A percentile compares a stretch with the other conserved stretches of the same genome.
Conservation (phyloP, 2,329 filamentous ascomycete genomes). For the Nannizziopsis barbatae region DNA sequence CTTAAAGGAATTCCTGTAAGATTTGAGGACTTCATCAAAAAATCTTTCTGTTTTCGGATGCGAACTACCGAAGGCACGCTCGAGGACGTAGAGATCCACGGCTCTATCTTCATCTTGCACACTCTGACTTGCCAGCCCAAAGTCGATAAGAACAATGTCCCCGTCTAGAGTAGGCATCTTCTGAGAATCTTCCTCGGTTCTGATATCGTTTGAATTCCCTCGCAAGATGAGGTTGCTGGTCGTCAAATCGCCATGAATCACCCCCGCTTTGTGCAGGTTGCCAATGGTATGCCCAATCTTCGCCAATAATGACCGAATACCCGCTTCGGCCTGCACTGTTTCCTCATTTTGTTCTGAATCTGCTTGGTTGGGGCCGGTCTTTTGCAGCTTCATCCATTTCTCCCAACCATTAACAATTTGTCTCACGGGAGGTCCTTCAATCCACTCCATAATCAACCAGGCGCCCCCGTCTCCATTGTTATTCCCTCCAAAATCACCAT, state of each 20-base stretch:
- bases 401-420: slow-evolving; percentile 60
- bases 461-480: slow-evolving; percentile 52
- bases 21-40: slow-evolving; percentile 61
- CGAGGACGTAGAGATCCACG: slow-evolving; percentile 90
- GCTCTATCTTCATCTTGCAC: slow-evolving; percentile 82
- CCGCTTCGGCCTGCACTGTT: slow-evolving; percentile 36
- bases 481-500: background rate
- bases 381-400: slow-evolving; percentile 32
- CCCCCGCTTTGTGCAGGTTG: slow-evolving; percentile 65
- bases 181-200: slow-evolving; percentile 13
- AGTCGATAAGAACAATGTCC: slow-evolving; percentile 84
- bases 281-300: slow-evolving; percentile 62
- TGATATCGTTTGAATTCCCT: slow-evolving; percentile 17
- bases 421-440: slow-evolving; percentile 61
- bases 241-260: slow-evolving; percentile 91
- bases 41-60: slow-evolving; percentile 74
- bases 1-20: slow-evolving; percentile 65
- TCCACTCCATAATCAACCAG: slow-evolving; percentile 78
- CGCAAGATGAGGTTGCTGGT: slow-evolving; percentile 92
- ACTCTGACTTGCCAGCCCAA: slow-evolving; percentile 75
- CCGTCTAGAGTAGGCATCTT: slow-evolving; percentile 35
- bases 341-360: slow-evolving; percentile 17
- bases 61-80: slow-evolving; percentile 87
- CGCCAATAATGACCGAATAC: slow-evolving; percentile 53
- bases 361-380: slow-evolving; percentile 4